Evolutionary conservation across 352 stramenopile species (phyloP).

Genomic region (Hyaloperonospora brassicae): DNA sequence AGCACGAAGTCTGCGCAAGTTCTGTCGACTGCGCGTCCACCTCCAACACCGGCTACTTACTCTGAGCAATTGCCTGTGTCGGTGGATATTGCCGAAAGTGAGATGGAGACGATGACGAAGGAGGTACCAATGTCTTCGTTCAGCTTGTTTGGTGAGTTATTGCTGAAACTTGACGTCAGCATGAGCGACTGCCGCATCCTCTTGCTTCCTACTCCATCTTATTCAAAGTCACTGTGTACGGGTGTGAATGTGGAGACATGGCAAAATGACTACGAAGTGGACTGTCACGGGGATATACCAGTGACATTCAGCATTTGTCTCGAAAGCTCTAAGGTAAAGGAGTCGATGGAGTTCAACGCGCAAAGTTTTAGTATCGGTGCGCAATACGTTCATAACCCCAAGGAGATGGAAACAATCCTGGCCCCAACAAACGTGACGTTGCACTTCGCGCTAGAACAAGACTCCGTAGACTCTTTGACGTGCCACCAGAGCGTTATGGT

Average conservation of each 20-base stretch:
- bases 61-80: constrained; percentile 24
- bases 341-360: too few relatives aligned
- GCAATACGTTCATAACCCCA: too few relatives aligned
- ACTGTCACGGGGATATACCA: too few relatives aligned
- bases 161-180: constrained; percentile 39
- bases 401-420: constrained; percentile 38
- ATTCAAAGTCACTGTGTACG: too few relatives aligned
- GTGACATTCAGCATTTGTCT: too few relatives aligned
- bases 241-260: too few relatives aligned
- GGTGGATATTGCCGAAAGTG: constrained; percentile 23
- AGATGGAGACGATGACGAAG: constrained; percentile 27
- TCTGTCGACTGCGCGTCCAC: constrained; percentile 35
- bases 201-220: constrained; percentile 35
- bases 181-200: constrained; percentile 55
- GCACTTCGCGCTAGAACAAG: constrained; percentile 46
- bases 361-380: too few relatives aligned
- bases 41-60: constrained; percentile 21
- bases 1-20: constrained; percentile 45
- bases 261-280: too few relatives aligned
- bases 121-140: constrained; percentile 56
- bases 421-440: constrained; percentile 39
- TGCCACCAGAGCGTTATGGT: constrained; percentile 48
- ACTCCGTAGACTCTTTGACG: constrained; percentile 25
- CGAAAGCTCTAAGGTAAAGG: too few relatives aligned
- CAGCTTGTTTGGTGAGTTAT: constrained; percentile 45